Conservation (phyloP, 257 asterid genomes). For the Solanum rostratum region DNA sequence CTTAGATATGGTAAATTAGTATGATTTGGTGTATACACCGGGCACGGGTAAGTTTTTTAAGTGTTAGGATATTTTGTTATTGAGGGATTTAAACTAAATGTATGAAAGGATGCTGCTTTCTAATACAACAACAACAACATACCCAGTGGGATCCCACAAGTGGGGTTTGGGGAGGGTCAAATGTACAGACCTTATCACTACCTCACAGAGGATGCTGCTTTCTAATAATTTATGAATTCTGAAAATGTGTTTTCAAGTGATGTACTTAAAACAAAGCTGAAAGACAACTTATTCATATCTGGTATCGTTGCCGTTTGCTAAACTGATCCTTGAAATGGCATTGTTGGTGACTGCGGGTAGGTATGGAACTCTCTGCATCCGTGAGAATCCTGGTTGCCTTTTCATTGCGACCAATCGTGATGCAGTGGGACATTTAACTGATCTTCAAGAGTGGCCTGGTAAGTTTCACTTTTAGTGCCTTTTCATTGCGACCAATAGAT, state of each 20-base stretch:
- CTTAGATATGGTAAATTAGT: too few relatives aligned
- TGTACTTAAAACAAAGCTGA: background rate
- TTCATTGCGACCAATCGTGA: constrained; percentile 89
- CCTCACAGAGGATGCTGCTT: too few relatives aligned
- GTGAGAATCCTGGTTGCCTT: constrained; percentile 94
- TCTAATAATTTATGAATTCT: background rate
- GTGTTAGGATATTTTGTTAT: background rate
- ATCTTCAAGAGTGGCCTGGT: constrained; percentile 94
- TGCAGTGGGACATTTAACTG: constrained; percentile 75
- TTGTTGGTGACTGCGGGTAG: constrained; percentile 18
- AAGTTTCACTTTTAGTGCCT: background rate
- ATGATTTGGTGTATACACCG: too few relatives aligned
- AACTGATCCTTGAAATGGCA: background rate
- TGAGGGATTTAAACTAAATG: background rate
- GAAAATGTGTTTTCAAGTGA: background rate
- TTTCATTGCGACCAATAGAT: background rate
- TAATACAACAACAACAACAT: too few relatives aligned
- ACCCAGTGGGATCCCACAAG: too few relatives aligned
- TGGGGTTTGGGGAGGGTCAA: too few relatives aligned
- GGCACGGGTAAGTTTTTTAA: background rate
- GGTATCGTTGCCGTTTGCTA: background rate
- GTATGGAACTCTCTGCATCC: constrained; percentile 90
- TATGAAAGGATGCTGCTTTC: background rate
- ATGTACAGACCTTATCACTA: too few relatives aligned
- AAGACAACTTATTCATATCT: background rate